A percentile compares a stretch with the other conserved stretches of the same genome.
phyloP scores from a whole-genome alignment of 768 basidiomycete genomes.

The Amanita rubescens region DNA sequence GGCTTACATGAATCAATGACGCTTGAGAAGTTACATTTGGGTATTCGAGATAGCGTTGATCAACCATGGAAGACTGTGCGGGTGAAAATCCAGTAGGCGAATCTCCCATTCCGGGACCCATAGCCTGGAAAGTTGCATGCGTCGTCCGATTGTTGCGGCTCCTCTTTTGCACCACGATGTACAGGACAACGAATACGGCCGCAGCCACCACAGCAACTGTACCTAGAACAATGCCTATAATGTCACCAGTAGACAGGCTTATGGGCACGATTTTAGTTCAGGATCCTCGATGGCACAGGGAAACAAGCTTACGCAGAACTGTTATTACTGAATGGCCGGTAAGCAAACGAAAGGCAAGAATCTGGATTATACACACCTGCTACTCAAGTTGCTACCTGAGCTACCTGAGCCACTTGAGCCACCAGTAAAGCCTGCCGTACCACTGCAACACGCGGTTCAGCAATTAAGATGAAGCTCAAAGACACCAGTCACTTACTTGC shows the following conservation, averaged over 20 bases:
- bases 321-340: not conserved
- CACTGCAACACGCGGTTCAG: not conserved
- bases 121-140: no score
- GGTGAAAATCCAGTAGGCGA: no score
- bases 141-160: no score
- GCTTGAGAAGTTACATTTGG: not conserved
- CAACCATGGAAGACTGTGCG: not conserved
- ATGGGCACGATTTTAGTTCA: not conserved
- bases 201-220: not conserved
- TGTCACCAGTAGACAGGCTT: constrained; percentile 3
- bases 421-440: not conserved
- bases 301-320: not conserved
- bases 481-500: not conserved
- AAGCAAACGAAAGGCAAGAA: no score
- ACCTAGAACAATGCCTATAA: constrained; percentile 2
- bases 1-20: no score
- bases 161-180: not conserved
- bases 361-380: no score
- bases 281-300: not conserved
- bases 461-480: no score
- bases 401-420: no score
- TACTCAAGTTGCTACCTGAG: no score
- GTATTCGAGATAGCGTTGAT: not conserved
- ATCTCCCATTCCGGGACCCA: not conserved
- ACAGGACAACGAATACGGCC: not conserved